These are phyloP conservation scores for Claviceps quebecensis DNA, from an alignment of 2,329 filamentous ascomycete species.

Conservation along the genomic window DNA sequence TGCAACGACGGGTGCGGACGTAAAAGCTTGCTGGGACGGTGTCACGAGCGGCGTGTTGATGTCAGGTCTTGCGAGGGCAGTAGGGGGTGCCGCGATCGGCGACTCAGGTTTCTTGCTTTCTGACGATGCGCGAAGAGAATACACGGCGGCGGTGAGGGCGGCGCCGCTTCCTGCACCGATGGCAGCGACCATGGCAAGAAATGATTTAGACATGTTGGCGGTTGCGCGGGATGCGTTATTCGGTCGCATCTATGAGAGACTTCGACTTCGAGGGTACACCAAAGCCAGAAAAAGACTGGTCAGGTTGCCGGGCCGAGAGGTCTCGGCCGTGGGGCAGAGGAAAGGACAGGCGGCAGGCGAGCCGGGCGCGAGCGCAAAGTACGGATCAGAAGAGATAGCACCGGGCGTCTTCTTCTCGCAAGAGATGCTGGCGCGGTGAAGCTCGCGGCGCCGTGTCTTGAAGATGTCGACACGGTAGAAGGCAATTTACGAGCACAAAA, in stretches of 20 bases:
- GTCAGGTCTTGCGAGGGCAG: constrained; percentile 7
- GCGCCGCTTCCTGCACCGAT: constrained; percentile 65
- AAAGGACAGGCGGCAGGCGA: no score
- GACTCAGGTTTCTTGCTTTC: constrained; percentile 7
- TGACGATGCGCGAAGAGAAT: constrained; percentile 34
- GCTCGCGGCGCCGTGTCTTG: constrained; percentile 1
- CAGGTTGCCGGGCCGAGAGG: background rate
- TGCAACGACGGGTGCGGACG: constrained; percentile 14
- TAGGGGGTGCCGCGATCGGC: constrained; percentile 10
- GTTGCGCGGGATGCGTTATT: constrained; percentile 5
- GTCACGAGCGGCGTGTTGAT: constrained; percentile 23
- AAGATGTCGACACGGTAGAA: background rate
- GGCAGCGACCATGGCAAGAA: constrained; percentile 60
- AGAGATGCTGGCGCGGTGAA: background rate
- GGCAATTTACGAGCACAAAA: no score
- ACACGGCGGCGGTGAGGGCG: constrained; percentile 57
- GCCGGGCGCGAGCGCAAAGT: background rate
- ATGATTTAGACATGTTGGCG: constrained; percentile 60
- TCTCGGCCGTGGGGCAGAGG: background rate
- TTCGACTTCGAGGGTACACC: no score
- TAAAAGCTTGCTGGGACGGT: constrained; percentile 45
- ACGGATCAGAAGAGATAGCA: background rate
- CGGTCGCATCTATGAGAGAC: constrained; percentile 8
- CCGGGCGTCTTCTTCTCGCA: constrained; percentile 3
- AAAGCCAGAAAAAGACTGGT: background rate